Base-by-base conservation (phyloP, 164 flowering plant species). In the Piper betle region DNA sequence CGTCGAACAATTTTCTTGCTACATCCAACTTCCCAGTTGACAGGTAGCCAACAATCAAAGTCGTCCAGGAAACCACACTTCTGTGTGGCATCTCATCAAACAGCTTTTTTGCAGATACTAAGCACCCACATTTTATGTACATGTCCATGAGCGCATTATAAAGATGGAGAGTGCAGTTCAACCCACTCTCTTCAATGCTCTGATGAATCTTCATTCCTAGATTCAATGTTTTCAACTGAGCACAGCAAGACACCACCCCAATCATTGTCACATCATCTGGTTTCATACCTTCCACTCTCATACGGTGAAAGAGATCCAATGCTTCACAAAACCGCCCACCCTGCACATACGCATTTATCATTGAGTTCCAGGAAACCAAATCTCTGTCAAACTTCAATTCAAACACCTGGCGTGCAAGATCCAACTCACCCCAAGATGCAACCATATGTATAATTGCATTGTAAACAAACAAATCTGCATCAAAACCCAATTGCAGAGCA, bases 181-280 rank as follows among this genome's bases (percentile, higher is more conserved):
- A 52, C 48, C 72, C 71, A 54, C 60, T 70, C 38, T 68, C 76
- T 52, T 64, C 58, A 20, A 83, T 72, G 60, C 62, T 71, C 1
- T 20, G 58, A 72, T 81, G 88, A 62, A 82, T 69, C 48, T 77
- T 74, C 40, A 61, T 69, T 37, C 87, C 88, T 4, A 66, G 73
- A 9, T 65, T 63, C 72, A 81, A 74, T 69, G 80, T 76, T 72
- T 65, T 75, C n/a, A 78, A 37, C 62, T 80, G 80, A 4, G 81
- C 78, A 74, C 80, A 76, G 0, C 80, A 68, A 6, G 84, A 74
- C 57, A 81, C 75, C 58, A 78, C 65, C 50, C 80, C 86, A 65
- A 87, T 77, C 86, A 84, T 84, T 0, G 94, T 87, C 61, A 84
- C 83, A 71, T 81, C 83, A 63, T 82, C 87, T 1, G 88, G 84